Base-by-base conservation (phyloP, 2,329 filamentous ascomycete genomes). In the Aspergillus sp. region DNA sequence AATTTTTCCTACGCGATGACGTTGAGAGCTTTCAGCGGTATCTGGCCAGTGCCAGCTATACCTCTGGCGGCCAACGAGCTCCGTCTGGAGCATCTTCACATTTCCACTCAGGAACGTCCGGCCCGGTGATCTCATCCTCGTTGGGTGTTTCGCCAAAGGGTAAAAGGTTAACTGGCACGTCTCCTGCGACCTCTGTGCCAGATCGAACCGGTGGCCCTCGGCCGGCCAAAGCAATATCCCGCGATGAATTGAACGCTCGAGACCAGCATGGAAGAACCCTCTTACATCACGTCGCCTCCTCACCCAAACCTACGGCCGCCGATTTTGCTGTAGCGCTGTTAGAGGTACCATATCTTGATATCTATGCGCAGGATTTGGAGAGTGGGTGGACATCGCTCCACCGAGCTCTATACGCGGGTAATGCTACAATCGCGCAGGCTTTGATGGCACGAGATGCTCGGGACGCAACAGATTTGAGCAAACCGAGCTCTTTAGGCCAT, bases 321-420 rank as follows among this genome's bases (percentile, higher is more conserved):
- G 83, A 80, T 3, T 97, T 96, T 68, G 91, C 93, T 19, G 81
- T 86, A 61, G 87, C 90, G 11, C 81, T 99, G 37, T 81, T 98
- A 47, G 87, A 92, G 21, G 88, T 96, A 68, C 91, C 92, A 1
- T 82, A 88, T 52, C 84, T 92, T 64, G 95, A 99, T 75, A 79
- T 98, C 8, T 95, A 96, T 68, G 80, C 84, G 2, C 93, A 96
- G 71, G 95, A 99, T 73, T 80, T 82, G 7, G 95, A 99, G 74
- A 98, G 90, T 74, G 93, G 93, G 45, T 99, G 95, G 95, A 99
- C 96, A 60, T 88, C 93, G 39, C 81, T 99, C 40, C 95, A 99
- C 71, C 86, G 95, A 66, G 91, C 93, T 7, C 81, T 98, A 43
- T 98, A 97, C 71, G 86, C 88, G 66, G 93, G 93, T 47, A 97